Evolutionary conservation across 345 rosid genomes (phyloP).

Genomic region (Zanthoxylum bungeanum): DNA sequence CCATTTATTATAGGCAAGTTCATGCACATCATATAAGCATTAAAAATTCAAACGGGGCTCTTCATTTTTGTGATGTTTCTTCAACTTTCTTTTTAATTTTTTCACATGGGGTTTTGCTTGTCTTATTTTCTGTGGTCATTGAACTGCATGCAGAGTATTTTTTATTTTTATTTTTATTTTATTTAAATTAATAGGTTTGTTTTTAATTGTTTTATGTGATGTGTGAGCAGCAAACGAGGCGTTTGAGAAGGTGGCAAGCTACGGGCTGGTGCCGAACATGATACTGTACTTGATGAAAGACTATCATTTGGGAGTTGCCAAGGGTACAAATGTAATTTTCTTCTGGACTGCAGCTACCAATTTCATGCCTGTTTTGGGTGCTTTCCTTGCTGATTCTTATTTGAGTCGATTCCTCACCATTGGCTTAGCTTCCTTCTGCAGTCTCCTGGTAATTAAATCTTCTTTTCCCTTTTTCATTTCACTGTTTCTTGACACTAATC

Average conservation of each 20-base stretch:
- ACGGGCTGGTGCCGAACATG: constrained; percentile 70
- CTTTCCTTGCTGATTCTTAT: constrained; percentile 70
- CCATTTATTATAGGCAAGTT: constrained; percentile 70
- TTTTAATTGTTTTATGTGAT: neutral
- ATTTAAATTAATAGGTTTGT: neutral
- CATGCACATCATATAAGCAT: neutral
- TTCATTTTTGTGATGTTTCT: neutral
- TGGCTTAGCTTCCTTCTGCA: constrained; percentile 56
- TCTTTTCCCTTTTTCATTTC: neutral
- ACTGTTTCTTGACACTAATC: neutral
- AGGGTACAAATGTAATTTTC: constrained; percentile 56
- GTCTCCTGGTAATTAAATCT: constrained; percentile 45
- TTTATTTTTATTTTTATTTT: no score
- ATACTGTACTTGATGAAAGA: constrained; percentile 54
- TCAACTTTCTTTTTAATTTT: no score
- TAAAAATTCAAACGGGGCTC: neutral
- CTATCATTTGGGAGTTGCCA: constrained; percentile 51
- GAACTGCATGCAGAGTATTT: neutral
- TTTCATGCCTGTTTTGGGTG: constrained; percentile 61
- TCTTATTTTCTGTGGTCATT: neutral
- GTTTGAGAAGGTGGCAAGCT: constrained; percentile 78
- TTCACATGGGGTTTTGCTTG: neutral
- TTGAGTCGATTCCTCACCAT: constrained; percentile 75
- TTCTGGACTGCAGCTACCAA: constrained; percentile 69
- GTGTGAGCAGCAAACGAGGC: constrained; percentile 62